These are phyloP conservation scores for Kwoniella newhampshirensis DNA, from an alignment of 768 basidiomycete genomes.

Conservation along the genomic window DNA sequence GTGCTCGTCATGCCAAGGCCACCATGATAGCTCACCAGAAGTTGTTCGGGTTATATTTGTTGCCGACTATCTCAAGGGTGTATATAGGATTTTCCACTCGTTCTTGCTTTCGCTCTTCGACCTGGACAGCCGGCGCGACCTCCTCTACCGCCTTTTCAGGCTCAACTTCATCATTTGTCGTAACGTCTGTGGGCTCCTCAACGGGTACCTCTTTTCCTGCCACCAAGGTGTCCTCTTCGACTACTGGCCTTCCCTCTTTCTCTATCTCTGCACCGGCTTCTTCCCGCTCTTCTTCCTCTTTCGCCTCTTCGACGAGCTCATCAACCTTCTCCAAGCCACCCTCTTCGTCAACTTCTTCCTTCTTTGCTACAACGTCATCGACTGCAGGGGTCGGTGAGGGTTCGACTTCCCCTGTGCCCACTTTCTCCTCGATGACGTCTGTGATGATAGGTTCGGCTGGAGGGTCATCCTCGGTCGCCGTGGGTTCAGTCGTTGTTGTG, in stretches of 20 bases:
- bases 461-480: constrained; percentile 2
- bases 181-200: constrained; percentile 11
- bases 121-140: neutral
- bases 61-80: constrained; percentile 81
- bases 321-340: constrained; percentile 36
- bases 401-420: constrained; percentile 31
- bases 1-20: neutral
- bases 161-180: constrained; percentile 9
- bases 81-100: constrained; percentile 41
- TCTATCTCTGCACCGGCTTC: constrained; percentile 10
- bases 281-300: constrained; percentile 30
- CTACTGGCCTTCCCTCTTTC: neutral
- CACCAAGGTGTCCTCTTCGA: constrained; percentile 9
- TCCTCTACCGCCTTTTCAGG: neutral
- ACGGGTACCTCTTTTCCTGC: constrained; percentile 1
- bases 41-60: constrained; percentile 91
- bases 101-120: constrained; percentile 25
- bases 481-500: neutral
- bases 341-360: constrained; percentile 6
- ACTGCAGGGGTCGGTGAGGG: constrained; percentile 36
- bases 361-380: constrained; percentile 5
- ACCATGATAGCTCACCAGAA: constrained; percentile 67
- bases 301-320: constrained; percentile 26
- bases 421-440: constrained; percentile 36
- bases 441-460: constrained; percentile 17